Evolutionary conservation across 1,284 basidiomycete genomes (phyloP).

Genomic region (Rhodotorula sp.): DNA sequence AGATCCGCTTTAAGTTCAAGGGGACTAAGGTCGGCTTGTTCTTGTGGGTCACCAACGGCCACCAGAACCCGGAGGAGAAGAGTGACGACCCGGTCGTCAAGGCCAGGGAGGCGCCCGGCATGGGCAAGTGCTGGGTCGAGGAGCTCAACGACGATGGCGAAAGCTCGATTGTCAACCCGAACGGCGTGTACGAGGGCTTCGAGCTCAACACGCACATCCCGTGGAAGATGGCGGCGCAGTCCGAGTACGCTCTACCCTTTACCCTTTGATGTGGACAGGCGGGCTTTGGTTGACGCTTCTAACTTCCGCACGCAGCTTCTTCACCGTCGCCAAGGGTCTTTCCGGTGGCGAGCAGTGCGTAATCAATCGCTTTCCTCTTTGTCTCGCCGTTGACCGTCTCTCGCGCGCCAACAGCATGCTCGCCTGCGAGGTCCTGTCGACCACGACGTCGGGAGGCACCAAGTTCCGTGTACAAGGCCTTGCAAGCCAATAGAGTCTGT

Average conservation of each 20-base stretch:
- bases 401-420: slow-evolving; percentile 10
- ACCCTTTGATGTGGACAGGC: background rate
- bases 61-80: slow-evolving; percentile 1
- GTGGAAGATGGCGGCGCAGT: slow-evolving; percentile 5
- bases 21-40: slow-evolving; percentile 34
- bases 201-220: slow-evolving; percentile 18
- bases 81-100: background rate
- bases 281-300: background rate
- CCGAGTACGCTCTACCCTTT: slow-evolving; percentile 11
- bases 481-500: slow-evolving; percentile 4
- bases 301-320: background rate
- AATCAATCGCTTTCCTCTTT: too few species aligned
- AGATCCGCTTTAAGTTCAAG: slow-evolving; percentile 26
- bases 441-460: slow-evolving; percentile 21
- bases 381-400: background rate
- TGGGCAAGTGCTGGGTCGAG: slow-evolving; percentile 32
- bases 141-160: background rate
- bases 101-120: slow-evolving; percentile 18
- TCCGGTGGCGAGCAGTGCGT: slow-evolving; percentile 28
- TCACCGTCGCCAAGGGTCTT: slow-evolving; percentile 13
- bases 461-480: slow-evolving; percentile 30
- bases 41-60: slow-evolving; percentile 22
- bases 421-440: slow-evolving; percentile 23
- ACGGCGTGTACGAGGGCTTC: background rate
- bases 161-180: background rate